Conservation (phyloP, 148 eudicot species). For the Arctostaphylos glauca region DNA sequence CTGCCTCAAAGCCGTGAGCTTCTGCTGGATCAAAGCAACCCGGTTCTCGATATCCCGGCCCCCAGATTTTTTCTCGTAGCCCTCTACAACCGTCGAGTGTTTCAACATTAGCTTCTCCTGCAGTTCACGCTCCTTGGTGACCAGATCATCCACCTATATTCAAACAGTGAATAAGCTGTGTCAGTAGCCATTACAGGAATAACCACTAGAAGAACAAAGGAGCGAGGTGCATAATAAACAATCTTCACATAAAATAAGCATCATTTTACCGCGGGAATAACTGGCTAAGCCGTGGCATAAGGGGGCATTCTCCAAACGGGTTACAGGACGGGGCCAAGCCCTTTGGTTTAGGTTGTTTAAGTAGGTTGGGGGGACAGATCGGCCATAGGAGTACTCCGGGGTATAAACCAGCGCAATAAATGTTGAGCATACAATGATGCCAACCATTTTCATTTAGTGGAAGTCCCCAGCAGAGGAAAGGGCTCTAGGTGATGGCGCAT, state of each 20-base stretch:
- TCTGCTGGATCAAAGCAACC: constrained; percentile 75
- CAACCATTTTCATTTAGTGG: neutral
- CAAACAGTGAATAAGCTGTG: constrained; percentile 14
- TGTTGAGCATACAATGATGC: neutral
- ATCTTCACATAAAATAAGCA: neutral
- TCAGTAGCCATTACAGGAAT: constrained; percentile 1
- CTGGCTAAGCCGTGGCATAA: too few species aligned
- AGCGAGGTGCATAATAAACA: neutral
- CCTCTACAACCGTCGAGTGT: constrained; percentile 72
- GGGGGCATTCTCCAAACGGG: too few species aligned
- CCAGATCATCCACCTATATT: constrained; percentile 73
- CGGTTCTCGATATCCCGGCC: constrained; percentile 83
- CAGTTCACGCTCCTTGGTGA: constrained; percentile 83
- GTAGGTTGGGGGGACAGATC: too few species aligned
- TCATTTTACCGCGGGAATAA: too few species aligned
- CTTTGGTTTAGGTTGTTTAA: too few species aligned
- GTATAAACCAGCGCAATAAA: too few species aligned
- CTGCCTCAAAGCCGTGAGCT: constrained; percentile 61
- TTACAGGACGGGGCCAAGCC: too few species aligned
- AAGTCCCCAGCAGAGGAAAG: neutral
- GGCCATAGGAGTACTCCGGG: too few species aligned
- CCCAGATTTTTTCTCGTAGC: constrained; percentile 74
- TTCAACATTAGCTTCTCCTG: constrained; percentile 70
- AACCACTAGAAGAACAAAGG: neutral
- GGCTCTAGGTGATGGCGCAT: neutral